phyloP scores from a whole-genome alignment of 108 stramenopile species.

The Epithemia pelagica region DNA sequence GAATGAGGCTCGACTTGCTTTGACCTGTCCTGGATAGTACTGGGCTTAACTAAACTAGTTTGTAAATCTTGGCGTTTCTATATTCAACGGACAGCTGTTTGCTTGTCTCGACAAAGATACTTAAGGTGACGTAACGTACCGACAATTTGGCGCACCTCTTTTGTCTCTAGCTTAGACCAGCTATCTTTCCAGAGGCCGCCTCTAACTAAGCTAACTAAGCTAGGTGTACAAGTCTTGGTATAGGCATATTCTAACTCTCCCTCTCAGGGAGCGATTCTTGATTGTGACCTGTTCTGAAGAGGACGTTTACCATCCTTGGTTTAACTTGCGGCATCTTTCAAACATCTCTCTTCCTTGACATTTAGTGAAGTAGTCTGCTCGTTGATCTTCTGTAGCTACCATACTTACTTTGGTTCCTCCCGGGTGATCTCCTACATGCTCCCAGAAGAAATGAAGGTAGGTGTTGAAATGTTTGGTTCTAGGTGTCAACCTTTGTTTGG shows the following conservation, averaged over 20 bases:
- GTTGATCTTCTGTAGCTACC: constrained; percentile 12
- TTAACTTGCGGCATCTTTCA: constrained; percentile 10
- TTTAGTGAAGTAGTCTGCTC: constrained; percentile 39
- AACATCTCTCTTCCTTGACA: constrained; percentile 11
- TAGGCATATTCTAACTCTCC: background rate
- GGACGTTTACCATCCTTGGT: constrained; percentile 15
- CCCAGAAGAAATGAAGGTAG: constrained; percentile 19
- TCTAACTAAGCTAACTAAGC: too few species aligned
- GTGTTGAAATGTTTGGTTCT: constrained; percentile 33
- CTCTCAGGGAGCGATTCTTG: background rate
- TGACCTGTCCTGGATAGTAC: too few species aligned
- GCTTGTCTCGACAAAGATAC: too few species aligned
- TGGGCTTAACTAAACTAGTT: too few species aligned
- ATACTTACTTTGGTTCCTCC: constrained; percentile 9
- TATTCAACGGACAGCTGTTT: too few species aligned
- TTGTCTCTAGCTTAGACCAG: too few species aligned
- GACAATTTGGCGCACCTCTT: too few species aligned
- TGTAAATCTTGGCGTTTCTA: too few species aligned
- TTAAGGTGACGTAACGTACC: too few species aligned
- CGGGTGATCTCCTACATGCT: background rate
- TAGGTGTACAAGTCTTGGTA: background rate
- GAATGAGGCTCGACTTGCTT: too few species aligned
- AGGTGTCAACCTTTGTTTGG: background rate
- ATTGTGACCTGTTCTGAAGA: background rate
- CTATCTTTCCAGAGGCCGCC: too few species aligned